These are phyloP conservation scores for Mycena polygramma DNA, from an alignment of 768 basidiomycete genomes.

Conservation along the genomic window DNA sequence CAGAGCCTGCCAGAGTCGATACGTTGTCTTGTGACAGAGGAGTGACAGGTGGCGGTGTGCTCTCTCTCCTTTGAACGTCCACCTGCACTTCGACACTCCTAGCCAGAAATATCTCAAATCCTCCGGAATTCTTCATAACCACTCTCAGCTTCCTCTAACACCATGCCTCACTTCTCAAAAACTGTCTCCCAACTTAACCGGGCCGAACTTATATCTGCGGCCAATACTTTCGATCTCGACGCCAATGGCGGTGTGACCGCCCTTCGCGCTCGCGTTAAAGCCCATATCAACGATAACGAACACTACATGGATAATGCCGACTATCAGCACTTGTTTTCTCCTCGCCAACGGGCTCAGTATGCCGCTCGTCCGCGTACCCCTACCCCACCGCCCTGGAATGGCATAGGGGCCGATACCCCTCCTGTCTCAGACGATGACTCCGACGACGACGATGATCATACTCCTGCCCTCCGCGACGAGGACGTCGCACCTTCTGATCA, in stretches of 20 bases:
- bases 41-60: conserved; percentile 1
- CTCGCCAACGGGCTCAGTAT: background rate
- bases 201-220: conserved; percentile 2
- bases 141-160: background rate
- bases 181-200: conserved; percentile 4
- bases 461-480: too few species aligned
- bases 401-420: too few species aligned
- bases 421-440: too few species aligned
- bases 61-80: background rate
- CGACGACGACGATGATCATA: too few species aligned
- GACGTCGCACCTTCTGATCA: too few species aligned
- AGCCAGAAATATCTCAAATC: too few species aligned
- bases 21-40: background rate
- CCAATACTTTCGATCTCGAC: background rate
- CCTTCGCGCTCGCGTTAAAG: background rate
- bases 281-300: background rate
- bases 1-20: background rate
- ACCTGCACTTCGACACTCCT: background rate
- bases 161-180: conserved; percentile 1
- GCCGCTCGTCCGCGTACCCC: background rate
- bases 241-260: background rate
- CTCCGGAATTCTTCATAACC: too few species aligned
- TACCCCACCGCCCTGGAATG: background rate
- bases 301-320: conserved; percentile 6
- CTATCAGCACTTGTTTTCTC: background rate